Evolutionary conservation across 2,329 filamentous ascomycete species (phyloP).

Genomic region (Ilyonectria sp.): DNA sequence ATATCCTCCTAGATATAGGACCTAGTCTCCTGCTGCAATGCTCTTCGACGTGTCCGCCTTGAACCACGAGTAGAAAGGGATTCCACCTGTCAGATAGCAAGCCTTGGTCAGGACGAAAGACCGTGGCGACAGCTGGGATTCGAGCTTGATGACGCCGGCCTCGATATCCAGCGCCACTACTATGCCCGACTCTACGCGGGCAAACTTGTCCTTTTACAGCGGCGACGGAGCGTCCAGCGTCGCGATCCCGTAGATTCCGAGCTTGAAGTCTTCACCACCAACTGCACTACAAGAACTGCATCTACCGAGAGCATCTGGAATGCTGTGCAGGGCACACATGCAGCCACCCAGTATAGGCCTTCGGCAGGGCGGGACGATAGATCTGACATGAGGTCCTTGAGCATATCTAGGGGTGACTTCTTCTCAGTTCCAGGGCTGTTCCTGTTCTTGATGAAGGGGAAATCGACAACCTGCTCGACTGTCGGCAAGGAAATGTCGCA

Average conservation of each 20-base stretch:
- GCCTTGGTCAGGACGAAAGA: conserved; percentile 52
- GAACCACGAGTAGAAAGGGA: conserved; percentile 49
- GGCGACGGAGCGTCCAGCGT: not conserved
- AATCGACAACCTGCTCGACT: too few relatives aligned
- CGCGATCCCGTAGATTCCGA: conserved; percentile 14
- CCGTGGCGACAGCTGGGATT: conserved; percentile 53
- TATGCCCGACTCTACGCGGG: conserved; percentile 50
- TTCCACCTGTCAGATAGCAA: conserved; percentile 56
- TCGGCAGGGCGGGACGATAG: too few relatives aligned
- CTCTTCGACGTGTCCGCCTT: not conserved
- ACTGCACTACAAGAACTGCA: too few relatives aligned
- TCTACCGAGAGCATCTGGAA: too few relatives aligned
- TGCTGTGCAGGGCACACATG: too few relatives aligned
- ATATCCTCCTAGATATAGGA: conserved; percentile 58
- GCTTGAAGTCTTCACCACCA: too few relatives aligned
- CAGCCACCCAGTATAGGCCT: too few relatives aligned
- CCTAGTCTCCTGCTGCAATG: conserved; percentile 45
- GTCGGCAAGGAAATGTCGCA: too few relatives aligned
- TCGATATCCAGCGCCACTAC: conserved; percentile 47
- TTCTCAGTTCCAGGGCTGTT: too few relatives aligned
- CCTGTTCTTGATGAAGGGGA: too few relatives aligned
- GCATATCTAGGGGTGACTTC: too few relatives aligned
- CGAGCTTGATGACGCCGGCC: conserved; percentile 47
- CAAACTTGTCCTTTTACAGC: conserved; percentile 17
- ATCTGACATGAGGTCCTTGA: too few relatives aligned